phyloP scores from a whole-genome alignment of 2,329 filamentous ascomycete genomes.

The Orbilia blumenaviensis region DNA sequence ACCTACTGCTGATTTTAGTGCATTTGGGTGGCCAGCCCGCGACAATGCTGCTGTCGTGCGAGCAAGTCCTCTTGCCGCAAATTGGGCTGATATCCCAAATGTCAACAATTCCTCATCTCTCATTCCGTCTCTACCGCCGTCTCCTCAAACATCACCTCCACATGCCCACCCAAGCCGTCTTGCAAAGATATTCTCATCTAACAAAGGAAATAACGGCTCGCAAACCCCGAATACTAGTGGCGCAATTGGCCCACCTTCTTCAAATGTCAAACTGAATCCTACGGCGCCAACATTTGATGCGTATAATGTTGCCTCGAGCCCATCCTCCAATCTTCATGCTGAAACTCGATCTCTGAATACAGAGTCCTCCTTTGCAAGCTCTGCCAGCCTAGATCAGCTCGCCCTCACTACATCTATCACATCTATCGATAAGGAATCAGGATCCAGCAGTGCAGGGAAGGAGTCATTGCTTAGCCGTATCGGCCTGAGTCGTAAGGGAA shows the following conservation, averaged over 20 bases:
- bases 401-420: slow-evolving; percentile 31
- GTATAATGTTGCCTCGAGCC: slow-evolving; percentile 21
- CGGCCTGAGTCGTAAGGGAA: slow-evolving; percentile 55
- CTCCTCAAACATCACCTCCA: slow-evolving; percentile 52
- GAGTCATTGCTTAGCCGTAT: slow-evolving; percentile 55
- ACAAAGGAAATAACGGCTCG: slow-evolving; percentile 34
- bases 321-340: slow-evolving; percentile 36
- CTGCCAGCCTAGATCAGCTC: slow-evolving; percentile 43
- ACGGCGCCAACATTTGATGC: slow-evolving; percentile 79
- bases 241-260: slow-evolving; percentile 61
- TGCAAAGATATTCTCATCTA: slow-evolving; percentile 47
- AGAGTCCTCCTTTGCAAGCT: slow-evolving; percentile 48
- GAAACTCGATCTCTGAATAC: slow-evolving; percentile 50
- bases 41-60: slow-evolving; percentile 30
- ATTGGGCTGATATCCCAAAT: slow-evolving; percentile 56
- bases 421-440: slow-evolving; percentile 51
- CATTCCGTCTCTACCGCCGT: slow-evolving; percentile 52
- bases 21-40: slow-evolving; percentile 57
- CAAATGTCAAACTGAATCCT: slow-evolving; percentile 75
- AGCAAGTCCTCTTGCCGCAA: slow-evolving; percentile 52
- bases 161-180: slow-evolving; percentile 42
- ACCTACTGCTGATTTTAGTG: slow-evolving; percentile 56
- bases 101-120: slow-evolving; percentile 34
- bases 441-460: slow-evolving; percentile 46
- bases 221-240: slow-evolving; percentile 57